Base-by-base conservation (phyloP, 306 rosid genomes). In the Begonia masoniana region DNA sequence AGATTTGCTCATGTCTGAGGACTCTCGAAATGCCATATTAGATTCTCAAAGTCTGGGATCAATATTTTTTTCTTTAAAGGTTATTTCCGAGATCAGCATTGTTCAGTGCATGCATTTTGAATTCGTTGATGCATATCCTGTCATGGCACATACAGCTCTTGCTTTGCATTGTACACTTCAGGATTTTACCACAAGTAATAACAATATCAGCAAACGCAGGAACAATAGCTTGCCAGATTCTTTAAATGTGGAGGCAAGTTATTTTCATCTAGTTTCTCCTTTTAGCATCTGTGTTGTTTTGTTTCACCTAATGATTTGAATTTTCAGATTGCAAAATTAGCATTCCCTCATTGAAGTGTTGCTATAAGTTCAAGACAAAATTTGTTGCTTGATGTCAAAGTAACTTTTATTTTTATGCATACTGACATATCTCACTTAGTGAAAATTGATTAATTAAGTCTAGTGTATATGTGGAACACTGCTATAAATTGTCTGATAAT, bases 61-160 rank as follows among this genome's bases (percentile, higher is more conserved):
- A 45, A 51, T 65, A 61, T 71, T 78, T 74, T 66, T 69, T 36
- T 71, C 91, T 56, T 73, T 91, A 41, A 85, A 83, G 74, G 59
- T 77, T 55, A 72, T 91, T 54, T 78, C 85, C 9, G 94, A 85
- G 69, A 71, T 69, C 72, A 82, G 88, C 76, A 78, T 85, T 66
- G 54, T 73, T 76, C 76, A 83, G 62, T 81, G 85, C 36, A 67
- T 67, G 58, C 62, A 73, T 31, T 69, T 51, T 51, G 85, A 73
- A 58, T 80, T 56, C 62, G 62, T 81, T 72, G 94, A 91, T 54
- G 19, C 61, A 52, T 72, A 64, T 62, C 95, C 94, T 35, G 70
- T 85, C 68, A 64, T 79, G 74, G 94, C 96, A 62, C 85, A 82
- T 63, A 61, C 74, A 57, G 61, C 73, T 66, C 88, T 91, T 63